Percentiles rank a stretch among this genome's conserved stretches.
Evolutionary conservation across 2,329 filamentous ascomycete species (phyloP).

Genomic region (Aspergillus neotritici): DNA sequence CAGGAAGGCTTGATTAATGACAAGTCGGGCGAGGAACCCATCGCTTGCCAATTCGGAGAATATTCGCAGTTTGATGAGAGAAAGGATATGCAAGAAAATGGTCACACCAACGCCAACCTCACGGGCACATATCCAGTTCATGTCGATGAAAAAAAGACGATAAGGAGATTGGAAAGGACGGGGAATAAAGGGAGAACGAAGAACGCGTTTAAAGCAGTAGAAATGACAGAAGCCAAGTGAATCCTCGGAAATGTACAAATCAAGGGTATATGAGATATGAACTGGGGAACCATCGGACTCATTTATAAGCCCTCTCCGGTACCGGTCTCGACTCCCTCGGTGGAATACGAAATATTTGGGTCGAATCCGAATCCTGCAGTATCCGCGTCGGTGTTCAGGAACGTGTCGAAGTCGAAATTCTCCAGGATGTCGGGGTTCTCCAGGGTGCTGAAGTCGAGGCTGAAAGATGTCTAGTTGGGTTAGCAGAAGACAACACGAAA

Average conservation of each 20-base stretch:
- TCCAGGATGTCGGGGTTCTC: constrained; percentile 45
- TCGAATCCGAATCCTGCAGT: constrained; percentile 40
- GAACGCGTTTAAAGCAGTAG: constrained; percentile 10
- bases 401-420: constrained; percentile 62
- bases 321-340: constrained; percentile 42
- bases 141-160: constrained; percentile 16
- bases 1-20: too few relatives aligned
- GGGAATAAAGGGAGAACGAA: constrained; percentile 9
- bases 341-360: constrained; percentile 33
- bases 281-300: constrained; percentile 29
- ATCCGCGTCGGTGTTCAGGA: constrained; percentile 53
- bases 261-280: constrained; percentile 36
- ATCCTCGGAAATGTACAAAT: constrained; percentile 32
- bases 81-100: constrained; percentile 24
- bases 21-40: too few relatives aligned
- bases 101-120: constrained; percentile 35
- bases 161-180: constrained; percentile 14
- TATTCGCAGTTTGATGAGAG: constrained; percentile 7
- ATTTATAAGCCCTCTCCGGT: constrained; percentile 35
- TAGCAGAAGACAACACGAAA: constrained; percentile 10
- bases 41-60: too few relatives aligned
- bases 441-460: constrained; percentile 41
- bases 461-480: constrained; percentile 29
- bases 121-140: constrained; percentile 28
- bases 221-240: too few relatives aligned